Conservation (phyloP, 2,329 filamentous ascomycete genomes). For the Penicillium paneum region DNA sequence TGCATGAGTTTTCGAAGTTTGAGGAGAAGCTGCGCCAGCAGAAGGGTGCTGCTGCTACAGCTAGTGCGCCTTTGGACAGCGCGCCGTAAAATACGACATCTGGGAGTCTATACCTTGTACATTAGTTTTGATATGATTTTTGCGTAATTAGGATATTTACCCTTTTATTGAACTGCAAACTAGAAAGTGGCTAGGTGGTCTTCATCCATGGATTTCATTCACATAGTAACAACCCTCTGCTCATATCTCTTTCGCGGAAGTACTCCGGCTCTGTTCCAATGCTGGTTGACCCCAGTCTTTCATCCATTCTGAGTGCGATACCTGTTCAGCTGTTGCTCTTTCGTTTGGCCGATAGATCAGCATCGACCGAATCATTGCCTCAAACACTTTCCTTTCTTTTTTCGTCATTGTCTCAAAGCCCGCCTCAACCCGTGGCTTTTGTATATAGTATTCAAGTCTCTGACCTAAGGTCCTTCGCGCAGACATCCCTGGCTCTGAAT, state of each 20-base stretch:
- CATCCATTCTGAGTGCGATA: conserved; percentile 28
- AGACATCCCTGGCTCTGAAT: not conserved
- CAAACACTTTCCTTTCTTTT: conserved; percentile 21
- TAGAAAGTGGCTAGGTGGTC: too few relatives aligned
- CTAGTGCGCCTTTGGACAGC: conserved; percentile 54
- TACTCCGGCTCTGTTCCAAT: conserved; percentile 11
- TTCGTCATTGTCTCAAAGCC: conserved; percentile 15
- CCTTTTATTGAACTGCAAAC: too few relatives aligned
- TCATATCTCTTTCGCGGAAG: not conserved
- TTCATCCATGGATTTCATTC: too few relatives aligned
- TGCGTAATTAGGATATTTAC: not conserved
- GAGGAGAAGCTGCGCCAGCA: conserved; percentile 74
- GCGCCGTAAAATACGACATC: conserved; percentile 29
- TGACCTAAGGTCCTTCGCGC: conserved; percentile 11
- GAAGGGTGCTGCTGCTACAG: conserved; percentile 51
- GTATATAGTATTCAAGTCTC: conserved; percentile 22
- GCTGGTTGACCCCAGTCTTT: conserved; percentile 19
- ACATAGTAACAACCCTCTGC: not conserved
- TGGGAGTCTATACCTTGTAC: conserved; percentile 1
- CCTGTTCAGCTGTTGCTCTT: conserved; percentile 21
- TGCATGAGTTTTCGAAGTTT: conserved; percentile 88
- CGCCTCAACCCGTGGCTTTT: conserved; percentile 24
- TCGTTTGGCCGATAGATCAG: conserved; percentile 19
- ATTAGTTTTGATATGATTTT: not conserved
- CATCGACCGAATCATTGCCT: conserved; percentile 25